Conservation (phyloP, 2,329 filamentous ascomycete species). For the Neofusicoccum kwambonambiense region DNA sequence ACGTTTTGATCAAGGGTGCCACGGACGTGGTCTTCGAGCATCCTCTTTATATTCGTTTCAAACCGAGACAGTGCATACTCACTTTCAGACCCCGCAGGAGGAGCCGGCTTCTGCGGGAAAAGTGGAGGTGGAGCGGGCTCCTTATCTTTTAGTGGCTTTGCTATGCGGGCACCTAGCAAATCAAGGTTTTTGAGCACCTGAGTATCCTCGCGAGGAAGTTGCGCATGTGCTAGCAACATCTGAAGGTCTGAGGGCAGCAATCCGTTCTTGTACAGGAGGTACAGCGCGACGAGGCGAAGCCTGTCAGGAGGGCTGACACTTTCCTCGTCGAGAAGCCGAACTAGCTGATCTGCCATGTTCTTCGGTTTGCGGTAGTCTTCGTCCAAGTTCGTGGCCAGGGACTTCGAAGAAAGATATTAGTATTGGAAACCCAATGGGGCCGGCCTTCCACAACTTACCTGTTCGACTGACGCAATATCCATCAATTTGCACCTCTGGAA, state of each 20-base stretch:
- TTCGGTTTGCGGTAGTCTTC: slow-evolving; percentile 91
- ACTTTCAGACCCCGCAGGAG: slow-evolving; percentile 55
- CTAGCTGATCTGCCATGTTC: slow-evolving; percentile 80
- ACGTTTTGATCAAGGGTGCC: slow-evolving; percentile 43
- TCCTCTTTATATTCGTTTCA: slow-evolving; percentile 74
- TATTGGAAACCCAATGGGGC: no score
- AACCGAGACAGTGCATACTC: slow-evolving; percentile 87
- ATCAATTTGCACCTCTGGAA: slow-evolving; percentile 83
- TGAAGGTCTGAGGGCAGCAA: slow-evolving; percentile 80
- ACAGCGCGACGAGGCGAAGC: slow-evolving; percentile 80
- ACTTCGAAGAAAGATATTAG: slow-evolving; percentile 41
- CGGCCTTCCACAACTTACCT: slow-evolving; percentile 46
- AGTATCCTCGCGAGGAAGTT: slow-evolving; percentile 70
- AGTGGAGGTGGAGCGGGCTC: slow-evolving; percentile 64
- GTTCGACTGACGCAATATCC: slow-evolving; percentile 85
- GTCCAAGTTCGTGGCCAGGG: slow-evolving; percentile 84
- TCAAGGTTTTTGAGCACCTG: slow-evolving; percentile 76
- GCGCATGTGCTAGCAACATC: slow-evolving; percentile 79
- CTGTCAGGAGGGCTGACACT: slow-evolving; percentile 70
- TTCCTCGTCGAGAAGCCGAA: slow-evolving; percentile 84
- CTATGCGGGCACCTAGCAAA: slow-evolving; percentile 73
- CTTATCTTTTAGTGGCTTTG: slow-evolving; percentile 73
- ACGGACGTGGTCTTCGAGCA: slow-evolving; percentile 68
- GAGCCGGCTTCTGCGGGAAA: slow-evolving; percentile 64
- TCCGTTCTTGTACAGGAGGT: slow-evolving; percentile 81